A percentile compares a stretch with the other conserved stretches of the same genome.
Evolutionary conservation across 306 rosid genomes (phyloP).

Genomic region (Pueraria montana): DNA sequence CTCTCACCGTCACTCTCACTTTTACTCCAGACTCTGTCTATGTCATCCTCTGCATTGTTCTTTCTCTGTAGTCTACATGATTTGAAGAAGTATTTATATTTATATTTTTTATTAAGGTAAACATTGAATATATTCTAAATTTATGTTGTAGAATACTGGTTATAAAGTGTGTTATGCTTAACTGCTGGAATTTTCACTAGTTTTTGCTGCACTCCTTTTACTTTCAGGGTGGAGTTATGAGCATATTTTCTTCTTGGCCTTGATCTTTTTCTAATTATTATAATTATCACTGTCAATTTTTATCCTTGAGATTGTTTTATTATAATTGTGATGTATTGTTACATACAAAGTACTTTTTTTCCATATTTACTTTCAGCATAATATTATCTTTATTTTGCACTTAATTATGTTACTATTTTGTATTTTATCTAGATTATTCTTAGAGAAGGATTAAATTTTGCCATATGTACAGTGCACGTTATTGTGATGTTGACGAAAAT

Average conservation of each 20-base stretch:
- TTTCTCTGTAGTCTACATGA: slow-evolving; percentile 2
- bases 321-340: neutral
- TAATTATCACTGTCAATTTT: neutral
- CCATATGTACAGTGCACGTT: slow-evolving; percentile 69
- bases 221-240: slow-evolving; percentile 4
- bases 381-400: neutral
- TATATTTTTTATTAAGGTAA: neutral
- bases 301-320: neutral
- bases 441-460: slow-evolving; percentile 55
- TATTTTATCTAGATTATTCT: slow-evolving; percentile 37
- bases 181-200: slow-evolving; percentile 2
- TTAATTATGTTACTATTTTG: slow-evolving; percentile 22
- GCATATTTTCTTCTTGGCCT: neutral
- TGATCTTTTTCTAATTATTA: neutral
- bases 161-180: neutral
- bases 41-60: neutral
- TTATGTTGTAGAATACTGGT: neutral
- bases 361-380: neutral
- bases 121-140: neutral
- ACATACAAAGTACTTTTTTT: slow-evolving; percentile 11
- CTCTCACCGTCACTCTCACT: neutral
- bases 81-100: neutral
- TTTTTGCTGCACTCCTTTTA: slow-evolving; percentile 26
- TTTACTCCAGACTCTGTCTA: neutral
- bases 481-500: slow-evolving; percentile 88